Evolutionary conservation across 1,284 basidiomycete genomes (phyloP), one percentile per base, ranked within the genome.

Genomic region (Pyrrhoderma lamaoense): DNA sequence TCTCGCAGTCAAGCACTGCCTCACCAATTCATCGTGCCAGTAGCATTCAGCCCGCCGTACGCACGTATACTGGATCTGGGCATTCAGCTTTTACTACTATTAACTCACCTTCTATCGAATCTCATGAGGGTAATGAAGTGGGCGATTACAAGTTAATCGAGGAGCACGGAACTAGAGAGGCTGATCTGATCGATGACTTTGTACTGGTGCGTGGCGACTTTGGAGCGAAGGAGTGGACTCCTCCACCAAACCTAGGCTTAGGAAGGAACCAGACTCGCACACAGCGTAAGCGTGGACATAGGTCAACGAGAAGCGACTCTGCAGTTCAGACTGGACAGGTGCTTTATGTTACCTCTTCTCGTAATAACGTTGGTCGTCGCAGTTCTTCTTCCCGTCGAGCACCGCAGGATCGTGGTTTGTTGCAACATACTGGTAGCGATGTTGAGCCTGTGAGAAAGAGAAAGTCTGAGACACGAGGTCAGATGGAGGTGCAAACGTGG

Each of bases 1-100:
- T 11, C 27, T 64, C 60, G 49, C 51, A 59, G 13, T 60, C 59
- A 58, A 45, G 56, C 57, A 23, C 27, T n/a, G 25, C 25, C 8
- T 35, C 46, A 7, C 37, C 42, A 31, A 11, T 31, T 31, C 27
- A n/a, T n/a, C n/a, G 7, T 5, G 11, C 27, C 11, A 11, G 11
- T 5, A 31, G 27, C 27, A 31, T 31, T 11, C 27, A 31, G 7
- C 27, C 11, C 27, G 11, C 27, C 7, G 27, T 31, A 5, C 27
- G 11, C 27, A 31, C 27, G 7, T 31, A 11, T 31, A 31, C 27
- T 31, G 27, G 11, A 31, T 11, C 27, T 5, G 11, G 11, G 5
- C 11, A 31, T 11, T 31, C 27, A 31, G 11, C 27, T 5, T 31
- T 31, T 5, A 31, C 27, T 31, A 31, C 11, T 11, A 31, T 5